Conservation (phyloP, 176 grass and related monocot species). For the Oryza officinalis region DNA sequence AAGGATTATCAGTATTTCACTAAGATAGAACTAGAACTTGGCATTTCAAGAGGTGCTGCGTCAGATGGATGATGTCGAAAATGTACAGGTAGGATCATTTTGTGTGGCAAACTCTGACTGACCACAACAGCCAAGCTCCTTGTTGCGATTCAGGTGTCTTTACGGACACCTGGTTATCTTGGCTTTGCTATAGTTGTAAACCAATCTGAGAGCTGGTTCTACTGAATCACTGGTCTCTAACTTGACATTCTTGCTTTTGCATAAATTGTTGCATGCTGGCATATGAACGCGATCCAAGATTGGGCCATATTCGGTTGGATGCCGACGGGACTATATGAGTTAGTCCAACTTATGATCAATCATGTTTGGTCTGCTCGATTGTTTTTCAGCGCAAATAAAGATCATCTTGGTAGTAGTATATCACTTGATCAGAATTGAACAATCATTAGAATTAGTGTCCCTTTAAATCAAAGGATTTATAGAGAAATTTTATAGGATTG, state of each 20-base stretch:
- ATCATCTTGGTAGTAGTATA: too few relatives aligned
- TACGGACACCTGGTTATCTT: not conserved
- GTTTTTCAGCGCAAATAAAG: too few relatives aligned
- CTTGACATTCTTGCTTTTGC: not conserved
- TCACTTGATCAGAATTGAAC: too few relatives aligned
- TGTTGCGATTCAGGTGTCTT: not conserved
- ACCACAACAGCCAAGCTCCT: not conserved
- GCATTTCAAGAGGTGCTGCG: not conserved
- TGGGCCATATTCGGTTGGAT: too few relatives aligned
- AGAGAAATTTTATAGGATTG: too few relatives aligned
- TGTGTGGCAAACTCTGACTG: constrained; percentile 9
- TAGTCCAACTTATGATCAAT: too few relatives aligned
- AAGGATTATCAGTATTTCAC: not conserved
- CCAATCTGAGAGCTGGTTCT: not conserved
- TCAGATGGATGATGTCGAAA: not conserved
- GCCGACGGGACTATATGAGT: too few relatives aligned
- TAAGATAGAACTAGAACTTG: not conserved
- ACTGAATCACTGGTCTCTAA: not conserved
- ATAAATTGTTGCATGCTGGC: not conserved
- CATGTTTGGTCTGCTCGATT: too few relatives aligned
- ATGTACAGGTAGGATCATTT: not conserved
- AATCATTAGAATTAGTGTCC: too few relatives aligned
- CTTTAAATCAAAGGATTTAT: too few relatives aligned
- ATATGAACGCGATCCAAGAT: too few relatives aligned
- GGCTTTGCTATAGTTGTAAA: not conserved